Percentiles rank a stretch among this genome's conserved stretches.
Evolutionary conservation across 2,329 filamentous ascomycete species (phyloP).

Genomic region (Allantophomopsis cytisporea): DNA sequence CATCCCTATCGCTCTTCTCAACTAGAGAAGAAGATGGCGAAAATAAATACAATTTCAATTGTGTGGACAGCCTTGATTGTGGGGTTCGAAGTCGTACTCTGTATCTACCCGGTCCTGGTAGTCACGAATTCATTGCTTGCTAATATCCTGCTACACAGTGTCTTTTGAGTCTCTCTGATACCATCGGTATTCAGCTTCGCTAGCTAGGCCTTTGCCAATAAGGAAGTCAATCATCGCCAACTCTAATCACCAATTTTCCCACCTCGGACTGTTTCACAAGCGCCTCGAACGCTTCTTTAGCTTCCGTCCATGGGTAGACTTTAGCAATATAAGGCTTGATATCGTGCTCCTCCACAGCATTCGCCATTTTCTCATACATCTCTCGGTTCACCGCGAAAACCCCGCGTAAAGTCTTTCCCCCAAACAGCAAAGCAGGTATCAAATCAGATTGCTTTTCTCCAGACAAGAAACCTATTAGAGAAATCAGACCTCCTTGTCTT

Average conservation of each 20-base stretch:
- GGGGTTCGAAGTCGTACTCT: too few species aligned
- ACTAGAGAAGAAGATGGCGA: too few species aligned
- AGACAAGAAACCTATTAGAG: background rate
- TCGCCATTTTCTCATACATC: background rate
- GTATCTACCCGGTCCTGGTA: too few species aligned
- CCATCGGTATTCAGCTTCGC: too few species aligned
- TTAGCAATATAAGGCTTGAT: constrained; percentile 1
- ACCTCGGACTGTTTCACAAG: background rate
- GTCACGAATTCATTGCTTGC: too few species aligned
- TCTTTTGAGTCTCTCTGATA: too few species aligned
- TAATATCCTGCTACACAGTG: too few species aligned
- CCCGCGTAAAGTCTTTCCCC: background rate
- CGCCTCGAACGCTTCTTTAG: background rate
- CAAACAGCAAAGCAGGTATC: background rate
- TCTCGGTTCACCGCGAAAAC: background rate
- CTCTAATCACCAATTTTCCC: constrained; percentile 1
- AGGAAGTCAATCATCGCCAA: background rate
- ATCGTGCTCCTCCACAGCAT: background rate
- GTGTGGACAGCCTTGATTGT: too few species aligned
- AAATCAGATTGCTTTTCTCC: background rate
- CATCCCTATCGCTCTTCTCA: too few species aligned
- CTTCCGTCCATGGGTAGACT: constrained; percentile 1
- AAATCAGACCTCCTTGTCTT: background rate
- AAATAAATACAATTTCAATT: too few species aligned
- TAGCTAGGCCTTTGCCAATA: too few species aligned